Base-by-base conservation (phyloP, 306 rosid genomes). In the Cucurbita maxima region DNA sequence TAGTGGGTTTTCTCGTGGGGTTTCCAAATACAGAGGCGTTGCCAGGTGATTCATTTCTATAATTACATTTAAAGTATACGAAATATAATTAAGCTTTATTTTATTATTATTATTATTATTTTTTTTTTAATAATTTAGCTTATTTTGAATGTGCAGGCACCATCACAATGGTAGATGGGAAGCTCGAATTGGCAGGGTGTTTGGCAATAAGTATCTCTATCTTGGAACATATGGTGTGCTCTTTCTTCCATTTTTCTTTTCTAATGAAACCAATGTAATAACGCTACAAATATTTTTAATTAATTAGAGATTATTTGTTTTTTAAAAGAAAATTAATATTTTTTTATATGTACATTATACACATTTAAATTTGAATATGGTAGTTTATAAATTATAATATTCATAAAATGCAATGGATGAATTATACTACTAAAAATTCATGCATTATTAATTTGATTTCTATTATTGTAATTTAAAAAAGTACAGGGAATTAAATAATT, bases 111-210 rank as follows among this genome's bases (percentile, higher is more conserved):
- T n/a, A n/a, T n/a, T n/a, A n/a, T 22, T 22, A 22, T 22, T 30
- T 30, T 30, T 30, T 30, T 1, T 30, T 2, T 30, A 30, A 30
- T 30, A 30, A 30, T 1, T 30, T 1, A 30, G 69, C 48, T 16
- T 41, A 18, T 53, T 75, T 76, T 61, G 6, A 6, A 44, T 7
- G 7, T 71, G 37, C 67, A 91, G 96, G 76, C 97, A 91, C 72
- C 97, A 89, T 81, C 96, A 91, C 76, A 91, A 91, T 55, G 97
- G 97, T 76, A 86, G 97, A 81, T 91, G 97, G 97, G 97, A 91
- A 80, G 97, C 97, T 77, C 79, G 97, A 47, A 91, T 91, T 78
- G 97, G 97, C 18, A 86, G 96, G 59, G 97, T 91, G n/a, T 91
- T 89, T 5, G 97, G 97, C 84, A 91, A 91, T 86, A 89, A 89